These are phyloP conservation scores for Trichothecium sympodiale DNA, from an alignment of 2,329 filamentous ascomycete genomes.

Conservation along the genomic window DNA sequence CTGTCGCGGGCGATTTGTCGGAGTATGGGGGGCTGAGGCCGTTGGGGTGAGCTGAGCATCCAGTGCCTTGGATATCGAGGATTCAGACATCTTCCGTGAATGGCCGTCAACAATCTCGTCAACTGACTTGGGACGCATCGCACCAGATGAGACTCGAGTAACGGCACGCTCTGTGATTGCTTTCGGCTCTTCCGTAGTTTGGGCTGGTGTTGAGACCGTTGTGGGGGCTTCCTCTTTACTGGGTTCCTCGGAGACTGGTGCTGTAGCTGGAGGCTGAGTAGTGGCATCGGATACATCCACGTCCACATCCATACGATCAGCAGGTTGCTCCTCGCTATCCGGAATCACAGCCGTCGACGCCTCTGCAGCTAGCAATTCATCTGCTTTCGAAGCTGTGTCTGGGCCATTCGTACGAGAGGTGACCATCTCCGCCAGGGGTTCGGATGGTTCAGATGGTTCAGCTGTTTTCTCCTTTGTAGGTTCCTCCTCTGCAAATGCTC, in stretches of 20 bases:
- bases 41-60: constrained; percentile 24
- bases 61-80: neutral
- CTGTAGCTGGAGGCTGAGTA: constrained; percentile 12
- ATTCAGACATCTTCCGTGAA: neutral
- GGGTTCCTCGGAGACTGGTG: neutral
- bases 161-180: constrained; percentile 41
- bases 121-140: constrained; percentile 60
- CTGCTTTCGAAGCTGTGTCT: constrained; percentile 1
- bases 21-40: constrained; percentile 33
- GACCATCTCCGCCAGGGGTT: too few species aligned
- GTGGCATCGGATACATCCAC: constrained; percentile 9
- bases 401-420: constrained; percentile 3
- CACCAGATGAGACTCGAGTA: constrained; percentile 58
- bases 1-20: constrained; percentile 17
- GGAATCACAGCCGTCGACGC: constrained; percentile 15
- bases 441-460: too few species aligned
- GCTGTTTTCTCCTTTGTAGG: neutral
- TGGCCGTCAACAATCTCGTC: constrained; percentile 57
- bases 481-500: constrained; percentile 7
- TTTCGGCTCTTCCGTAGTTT: constrained; percentile 11
- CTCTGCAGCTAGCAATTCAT: constrained; percentile 2
- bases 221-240: neutral
- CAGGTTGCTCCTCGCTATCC: constrained; percentile 21
- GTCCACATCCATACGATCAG: constrained; percentile 23
- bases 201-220: neutral